Percentiles rank a stretch among this genome's conserved stretches.
Conservation (phyloP, 1,284 basidiomycete genomes). For the Papiliotrema flavescens region DNA sequence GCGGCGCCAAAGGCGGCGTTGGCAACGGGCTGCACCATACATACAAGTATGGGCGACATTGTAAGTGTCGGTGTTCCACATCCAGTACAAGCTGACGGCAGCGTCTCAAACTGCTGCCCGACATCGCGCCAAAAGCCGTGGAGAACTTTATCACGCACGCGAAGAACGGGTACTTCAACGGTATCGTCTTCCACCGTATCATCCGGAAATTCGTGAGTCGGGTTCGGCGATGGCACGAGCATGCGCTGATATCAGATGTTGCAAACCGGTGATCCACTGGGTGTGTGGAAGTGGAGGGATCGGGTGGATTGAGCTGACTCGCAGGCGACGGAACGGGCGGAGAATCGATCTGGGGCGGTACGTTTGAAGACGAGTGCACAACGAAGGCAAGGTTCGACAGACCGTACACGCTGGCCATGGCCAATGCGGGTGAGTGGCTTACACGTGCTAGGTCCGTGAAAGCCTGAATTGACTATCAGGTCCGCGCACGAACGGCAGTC, state of each 20-base stretch:
- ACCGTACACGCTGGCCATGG: constrained; percentile 98
- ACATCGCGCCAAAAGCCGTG: constrained; percentile 87
- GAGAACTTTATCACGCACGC: constrained; percentile 97
- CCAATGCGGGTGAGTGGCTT: constrained; percentile 61
- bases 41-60: constrained; percentile 94
- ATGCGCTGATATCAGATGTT: constrained; percentile 63
- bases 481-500: constrained; percentile 78
- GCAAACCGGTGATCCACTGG: constrained; percentile 91
- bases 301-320: neutral
- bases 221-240: constrained; percentile 10
- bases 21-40: constrained; percentile 71
- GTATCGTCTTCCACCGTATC: constrained; percentile 93
- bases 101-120: constrained; percentile 82
- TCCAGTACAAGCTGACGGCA: constrained; percentile 5
- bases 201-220: constrained; percentile 86
- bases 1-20: constrained; percentile 56
- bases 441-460: no score
- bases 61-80: constrained; percentile 19
- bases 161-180: constrained; percentile 80
- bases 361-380: constrained; percentile 95
- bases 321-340: constrained; percentile 94
- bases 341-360: constrained; percentile 85
- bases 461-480: constrained; percentile 55
- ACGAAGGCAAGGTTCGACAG: constrained; percentile 86
- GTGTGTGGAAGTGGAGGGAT: constrained; percentile 2